phyloP scores from a whole-genome alignment of 257 asterid species.

The Mitragyna speciosa region DNA sequence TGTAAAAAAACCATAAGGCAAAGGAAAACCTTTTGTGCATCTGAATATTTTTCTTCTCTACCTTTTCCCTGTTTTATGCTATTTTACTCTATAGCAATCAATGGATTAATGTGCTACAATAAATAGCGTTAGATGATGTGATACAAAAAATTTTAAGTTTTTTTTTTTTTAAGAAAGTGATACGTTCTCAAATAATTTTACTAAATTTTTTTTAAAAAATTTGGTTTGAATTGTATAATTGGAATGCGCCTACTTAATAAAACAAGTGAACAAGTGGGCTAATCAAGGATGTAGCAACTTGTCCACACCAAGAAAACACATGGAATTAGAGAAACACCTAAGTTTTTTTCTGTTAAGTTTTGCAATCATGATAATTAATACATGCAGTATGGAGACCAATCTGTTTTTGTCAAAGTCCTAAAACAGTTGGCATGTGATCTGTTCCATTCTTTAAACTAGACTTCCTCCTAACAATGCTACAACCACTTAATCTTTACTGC shows the following conservation, averaged over 20 bases:
- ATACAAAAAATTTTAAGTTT: no score
- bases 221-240: background rate
- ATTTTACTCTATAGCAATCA: slow-evolving; percentile 28
- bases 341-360: background rate
- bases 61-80: slow-evolving; percentile 25
- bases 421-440: background rate
- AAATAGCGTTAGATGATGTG: no score
- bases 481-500: background rate
- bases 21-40: background rate
- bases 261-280: background rate
- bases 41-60: background rate
- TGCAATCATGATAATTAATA: background rate
- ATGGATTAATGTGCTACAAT: background rate
- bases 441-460: background rate
- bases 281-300: background rate
- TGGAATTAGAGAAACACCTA: background rate
- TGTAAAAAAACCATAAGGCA: background rate
- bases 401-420: background rate
- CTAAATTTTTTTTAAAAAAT: no score
- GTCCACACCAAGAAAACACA: background rate
- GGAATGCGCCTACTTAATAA: background rate
- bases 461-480: background rate
- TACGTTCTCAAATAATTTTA: no score
- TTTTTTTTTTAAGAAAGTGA: no score
- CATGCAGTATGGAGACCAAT: background rate